Percentiles rank a stretch among this genome's conserved stretches.
phyloP scores from a whole-genome alignment of 257 asterid species.

The Solanum chilense region DNA sequence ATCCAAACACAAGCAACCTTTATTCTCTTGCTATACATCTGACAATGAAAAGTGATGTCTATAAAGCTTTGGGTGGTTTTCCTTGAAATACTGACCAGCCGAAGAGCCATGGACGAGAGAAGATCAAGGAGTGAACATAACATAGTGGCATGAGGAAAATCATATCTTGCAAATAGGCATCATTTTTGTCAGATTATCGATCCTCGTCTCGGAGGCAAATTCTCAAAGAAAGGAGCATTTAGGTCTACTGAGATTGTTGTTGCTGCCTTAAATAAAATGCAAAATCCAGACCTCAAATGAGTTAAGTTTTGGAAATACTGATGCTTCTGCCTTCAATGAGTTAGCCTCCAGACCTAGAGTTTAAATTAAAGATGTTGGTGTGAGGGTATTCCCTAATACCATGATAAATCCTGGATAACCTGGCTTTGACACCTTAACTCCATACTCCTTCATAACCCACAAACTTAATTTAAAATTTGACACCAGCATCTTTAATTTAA shows the following conservation, averaged over 20 bases:
- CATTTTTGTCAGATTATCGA: neutral
- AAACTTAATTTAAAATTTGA: neutral
- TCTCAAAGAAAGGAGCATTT: neutral
- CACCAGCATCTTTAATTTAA: neutral
- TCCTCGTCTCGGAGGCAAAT: neutral
- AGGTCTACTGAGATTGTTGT: neutral
- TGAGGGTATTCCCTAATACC: neutral
- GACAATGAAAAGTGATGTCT: neutral
- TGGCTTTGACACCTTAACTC: neutral
- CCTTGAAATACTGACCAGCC: neutral
- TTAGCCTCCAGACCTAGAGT: neutral
- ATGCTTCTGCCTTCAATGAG: neutral
- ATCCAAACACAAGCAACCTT: conserved; percentile 21
- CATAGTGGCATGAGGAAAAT: neutral
- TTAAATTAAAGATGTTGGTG: neutral
- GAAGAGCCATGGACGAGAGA: neutral
- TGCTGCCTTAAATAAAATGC: neutral
- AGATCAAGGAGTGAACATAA: neutral
- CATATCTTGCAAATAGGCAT: neutral
- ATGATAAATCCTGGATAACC: neutral
- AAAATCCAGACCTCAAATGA: neutral
- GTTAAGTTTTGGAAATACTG: neutral
- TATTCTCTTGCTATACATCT: neutral
- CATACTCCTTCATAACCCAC: neutral
- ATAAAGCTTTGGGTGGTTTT: neutral